Conservation (phyloP, 2,329 filamentous ascomycete genomes). For the Ceratocystiopsis brevicomis region DNA sequence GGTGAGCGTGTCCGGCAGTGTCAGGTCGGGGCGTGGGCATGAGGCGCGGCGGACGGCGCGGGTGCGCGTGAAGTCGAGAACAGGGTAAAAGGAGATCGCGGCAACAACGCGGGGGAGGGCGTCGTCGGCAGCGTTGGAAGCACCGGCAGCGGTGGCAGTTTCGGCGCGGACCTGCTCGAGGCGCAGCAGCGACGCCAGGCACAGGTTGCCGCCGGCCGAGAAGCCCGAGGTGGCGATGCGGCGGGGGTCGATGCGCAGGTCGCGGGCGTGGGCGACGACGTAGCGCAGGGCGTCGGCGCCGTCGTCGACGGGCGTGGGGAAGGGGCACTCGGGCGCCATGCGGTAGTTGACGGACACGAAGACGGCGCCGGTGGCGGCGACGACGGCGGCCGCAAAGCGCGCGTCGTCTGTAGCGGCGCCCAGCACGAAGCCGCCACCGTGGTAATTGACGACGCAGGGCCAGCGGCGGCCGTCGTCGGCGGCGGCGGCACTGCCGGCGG, state of each 20-base stretch:
- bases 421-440: slow-evolving; percentile 48
- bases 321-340: slow-evolving; percentile 45
- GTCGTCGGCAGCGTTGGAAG: background rate
- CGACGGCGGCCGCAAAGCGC: slow-evolving; percentile 36
- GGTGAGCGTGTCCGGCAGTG: slow-evolving; percentile 36
- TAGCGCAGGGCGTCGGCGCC: slow-evolving; percentile 45
- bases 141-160: background rate
- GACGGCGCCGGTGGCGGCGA: slow-evolving; percentile 29
- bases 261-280: slow-evolving; percentile 33
- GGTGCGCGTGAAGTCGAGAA: slow-evolving; percentile 39
- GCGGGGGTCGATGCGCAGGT: slow-evolving; percentile 36
- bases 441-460: slow-evolving; percentile 44
- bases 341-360: slow-evolving; percentile 49
- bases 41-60: slow-evolving; percentile 36
- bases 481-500: no score
- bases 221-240: slow-evolving; percentile 43
- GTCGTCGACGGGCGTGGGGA: slow-evolving; percentile 46
- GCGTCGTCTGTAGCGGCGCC: slow-evolving; percentile 45
- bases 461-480: slow-evolving; percentile 10
- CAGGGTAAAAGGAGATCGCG: slow-evolving; percentile 35
- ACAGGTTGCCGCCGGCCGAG: slow-evolving; percentile 40
- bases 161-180: slow-evolving; percentile 13
- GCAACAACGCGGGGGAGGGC: slow-evolving; percentile 26
- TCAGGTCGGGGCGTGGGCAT: slow-evolving; percentile 35
- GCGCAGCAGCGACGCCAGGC: slow-evolving; percentile 24